Evolutionary conservation across 2,329 filamentous ascomycete species (phyloP).

Genomic region (Xylaria digitata): DNA sequence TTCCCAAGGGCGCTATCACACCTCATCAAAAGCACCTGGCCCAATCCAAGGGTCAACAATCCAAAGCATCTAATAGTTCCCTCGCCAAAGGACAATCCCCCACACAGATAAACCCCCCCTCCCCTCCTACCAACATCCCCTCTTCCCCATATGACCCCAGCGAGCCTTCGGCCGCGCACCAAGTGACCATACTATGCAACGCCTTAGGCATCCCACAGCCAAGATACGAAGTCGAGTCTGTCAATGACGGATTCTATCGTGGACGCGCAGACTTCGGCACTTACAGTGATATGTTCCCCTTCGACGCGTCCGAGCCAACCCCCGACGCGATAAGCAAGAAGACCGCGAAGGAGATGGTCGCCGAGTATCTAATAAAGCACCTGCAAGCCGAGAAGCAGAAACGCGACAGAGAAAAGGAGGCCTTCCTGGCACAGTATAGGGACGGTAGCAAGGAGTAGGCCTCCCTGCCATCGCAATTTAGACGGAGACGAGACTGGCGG

Average conservation of each 20-base stretch:
- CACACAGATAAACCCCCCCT: conserved; percentile 32
- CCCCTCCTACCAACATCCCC: conserved; percentile 42
- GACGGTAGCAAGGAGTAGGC: neutral
- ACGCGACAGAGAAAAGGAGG: conserved; percentile 21
- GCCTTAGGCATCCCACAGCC: conserved; percentile 52
- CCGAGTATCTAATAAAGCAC: conserved; percentile 54
- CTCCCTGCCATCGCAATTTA: neutral
- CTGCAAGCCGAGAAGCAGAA: conserved; percentile 46
- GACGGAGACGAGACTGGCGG: neutral
- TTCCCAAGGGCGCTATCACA: conserved; percentile 8
- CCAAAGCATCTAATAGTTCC: neutral
- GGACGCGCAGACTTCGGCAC: conserved; percentile 48
- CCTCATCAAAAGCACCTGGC: conserved; percentile 41
- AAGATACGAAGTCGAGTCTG: conserved; percentile 49
- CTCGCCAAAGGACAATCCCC: neutral
- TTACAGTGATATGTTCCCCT: conserved; percentile 21
- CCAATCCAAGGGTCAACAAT: neutral
- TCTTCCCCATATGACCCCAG: conserved; percentile 39
- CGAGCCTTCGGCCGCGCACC: conserved; percentile 37
- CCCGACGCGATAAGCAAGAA: conserved; percentile 51
- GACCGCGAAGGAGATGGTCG: conserved; percentile 54
- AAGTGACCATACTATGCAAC: conserved; percentile 51
- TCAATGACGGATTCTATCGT: conserved; percentile 49
- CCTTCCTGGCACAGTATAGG: conserved; percentile 12
- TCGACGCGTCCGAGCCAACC: conserved; percentile 28